These are phyloP conservation scores for Aeminium ludgeri DNA, from an alignment of 495 filamentous ascomycete genomes.

Conservation along the genomic window DNA sequence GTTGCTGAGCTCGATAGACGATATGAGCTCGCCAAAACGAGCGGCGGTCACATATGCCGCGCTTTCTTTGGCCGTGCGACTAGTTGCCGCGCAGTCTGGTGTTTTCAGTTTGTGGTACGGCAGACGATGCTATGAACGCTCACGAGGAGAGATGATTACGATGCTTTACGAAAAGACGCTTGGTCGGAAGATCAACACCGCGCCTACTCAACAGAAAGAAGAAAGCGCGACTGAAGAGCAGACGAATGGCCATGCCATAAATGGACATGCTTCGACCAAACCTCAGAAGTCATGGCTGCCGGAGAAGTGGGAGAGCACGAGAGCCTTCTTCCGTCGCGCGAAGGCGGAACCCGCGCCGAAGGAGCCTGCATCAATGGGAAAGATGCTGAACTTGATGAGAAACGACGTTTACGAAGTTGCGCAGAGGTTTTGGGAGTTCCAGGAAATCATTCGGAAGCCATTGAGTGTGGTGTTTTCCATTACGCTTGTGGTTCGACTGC, in stretches of 20 bases:
- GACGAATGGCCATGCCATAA: slow-evolving; percentile 5
- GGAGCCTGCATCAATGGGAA: slow-evolving; percentile 59
- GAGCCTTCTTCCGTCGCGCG: slow-evolving; percentile 13
- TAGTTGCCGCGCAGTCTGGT: slow-evolving; percentile 46
- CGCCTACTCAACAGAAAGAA: slow-evolving; percentile 1
- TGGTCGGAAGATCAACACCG: slow-evolving; percentile 42
- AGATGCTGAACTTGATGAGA: slow-evolving; percentile 67
- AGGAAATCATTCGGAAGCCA: slow-evolving; percentile 46
- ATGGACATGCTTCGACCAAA: slow-evolving; percentile 4
- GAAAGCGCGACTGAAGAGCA: slow-evolving; percentile 21
- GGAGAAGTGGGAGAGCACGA: not conserved
- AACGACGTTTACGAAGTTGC: slow-evolving; percentile 66
- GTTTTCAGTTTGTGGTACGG: slow-evolving; percentile 61
- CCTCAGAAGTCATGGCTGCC: not conserved
- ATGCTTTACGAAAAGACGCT: slow-evolving; percentile 78
- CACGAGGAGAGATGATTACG: slow-evolving; percentile 70
- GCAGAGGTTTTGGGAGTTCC: slow-evolving; percentile 68
- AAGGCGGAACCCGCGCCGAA: slow-evolving; percentile 18
- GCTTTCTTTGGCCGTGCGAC: slow-evolving; percentile 39
- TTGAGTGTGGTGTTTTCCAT: slow-evolving; percentile 50
- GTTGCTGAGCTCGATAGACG: slow-evolving; percentile 49
- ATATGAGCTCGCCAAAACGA: slow-evolving; percentile 29
- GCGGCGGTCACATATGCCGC: slow-evolving; percentile 50
- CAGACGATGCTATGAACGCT: slow-evolving; percentile 59
- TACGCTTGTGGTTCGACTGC: slow-evolving; percentile 51